Percentiles rank a stretch among this genome's conserved stretches.
Evolutionary conservation across 148 eudicot genomes (phyloP).

Genomic region (Rhododendron mucronatum): DNA sequence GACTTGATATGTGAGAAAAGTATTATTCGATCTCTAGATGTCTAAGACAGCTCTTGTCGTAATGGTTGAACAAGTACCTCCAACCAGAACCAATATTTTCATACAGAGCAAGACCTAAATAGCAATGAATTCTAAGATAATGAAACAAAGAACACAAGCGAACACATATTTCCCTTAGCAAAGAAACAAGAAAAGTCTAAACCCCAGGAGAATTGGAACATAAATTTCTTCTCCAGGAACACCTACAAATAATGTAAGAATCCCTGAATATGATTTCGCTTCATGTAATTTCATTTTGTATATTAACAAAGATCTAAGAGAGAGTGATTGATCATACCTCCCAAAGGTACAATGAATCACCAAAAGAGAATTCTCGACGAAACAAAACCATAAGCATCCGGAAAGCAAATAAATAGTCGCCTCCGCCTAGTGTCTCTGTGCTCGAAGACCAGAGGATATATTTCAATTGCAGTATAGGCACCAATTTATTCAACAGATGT

Average conservation of each 20-base stretch:
- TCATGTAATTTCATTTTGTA: background rate
- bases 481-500: background rate
- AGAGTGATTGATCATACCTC: constrained; percentile 51
- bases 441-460: constrained; percentile 21
- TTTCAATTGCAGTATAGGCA: background rate
- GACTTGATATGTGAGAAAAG: background rate
- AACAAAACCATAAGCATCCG: constrained; percentile 99
- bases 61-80: background rate
- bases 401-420: constrained; percentile 91
- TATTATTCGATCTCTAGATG: background rate
- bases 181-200: background rate
- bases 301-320: background rate
- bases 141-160: background rate
- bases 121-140: background rate
- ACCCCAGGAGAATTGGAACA: background rate
- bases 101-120: background rate
- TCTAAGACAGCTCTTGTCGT: background rate
- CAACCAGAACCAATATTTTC: background rate
- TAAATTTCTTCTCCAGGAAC: background rate
- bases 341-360: constrained; percentile 95
- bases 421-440: constrained; percentile 87
- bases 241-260: background rate
- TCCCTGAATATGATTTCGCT: background rate
- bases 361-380: constrained; percentile 94
- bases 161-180: background rate